Percentiles rank a stretch among this genome's conserved stretches.
phyloP scores from a whole-genome alignment of 371 early-diverging fungal genomes.

The Syncephalis plumigaleata region DNA sequence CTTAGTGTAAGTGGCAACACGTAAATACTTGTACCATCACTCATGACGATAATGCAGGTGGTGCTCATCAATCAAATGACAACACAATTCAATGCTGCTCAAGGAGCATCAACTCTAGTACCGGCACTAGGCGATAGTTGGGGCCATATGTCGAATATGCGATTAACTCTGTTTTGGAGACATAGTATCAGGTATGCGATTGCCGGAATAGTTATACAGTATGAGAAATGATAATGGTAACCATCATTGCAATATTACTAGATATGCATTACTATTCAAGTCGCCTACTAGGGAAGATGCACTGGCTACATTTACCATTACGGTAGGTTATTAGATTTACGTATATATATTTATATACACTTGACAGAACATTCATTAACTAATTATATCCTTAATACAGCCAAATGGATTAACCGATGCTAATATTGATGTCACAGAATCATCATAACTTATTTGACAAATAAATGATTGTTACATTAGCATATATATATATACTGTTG shows the following conservation, averaged over 20 bases:
- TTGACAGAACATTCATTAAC: no score
- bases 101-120: constrained; percentile 10
- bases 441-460: no score
- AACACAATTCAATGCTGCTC: constrained; percentile 10
- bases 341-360: no score
- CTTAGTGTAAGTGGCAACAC: constrained; percentile 16
- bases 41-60: constrained; percentile 6
- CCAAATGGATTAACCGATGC: no score
- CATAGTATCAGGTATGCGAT: constrained; percentile 10
- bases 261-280: neutral
- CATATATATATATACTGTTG: no score
- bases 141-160: constrained; percentile 20
- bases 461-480: no score
- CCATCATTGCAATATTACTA: neutral
- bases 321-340: no score
- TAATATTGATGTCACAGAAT: no score
- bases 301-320: no score
- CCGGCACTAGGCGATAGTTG: constrained; percentile 25
- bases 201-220: neutral
- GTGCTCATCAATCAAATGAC: constrained; percentile 29
- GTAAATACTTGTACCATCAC: neutral
- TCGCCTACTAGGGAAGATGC: neutral
- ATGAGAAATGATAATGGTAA: neutral
- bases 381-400: no score
- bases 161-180: constrained; percentile 19